These are phyloP conservation scores for Petunia secreta DNA, from an alignment of 257 asterid genomes.

Conservation along the genomic window DNA sequence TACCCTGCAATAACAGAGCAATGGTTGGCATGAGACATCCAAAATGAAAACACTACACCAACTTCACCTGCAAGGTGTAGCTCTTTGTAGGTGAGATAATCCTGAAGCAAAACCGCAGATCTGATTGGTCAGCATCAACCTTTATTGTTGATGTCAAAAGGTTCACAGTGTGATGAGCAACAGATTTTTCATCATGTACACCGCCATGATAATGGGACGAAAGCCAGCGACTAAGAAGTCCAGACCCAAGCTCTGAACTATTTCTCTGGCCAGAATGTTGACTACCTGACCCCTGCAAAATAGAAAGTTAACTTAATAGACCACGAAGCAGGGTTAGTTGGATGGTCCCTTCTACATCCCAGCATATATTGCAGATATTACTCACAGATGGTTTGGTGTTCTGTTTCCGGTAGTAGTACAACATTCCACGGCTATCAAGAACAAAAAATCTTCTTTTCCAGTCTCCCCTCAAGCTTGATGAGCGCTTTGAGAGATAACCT, in stretches of 20 bases:
- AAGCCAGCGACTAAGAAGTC: slow-evolving; percentile 95
- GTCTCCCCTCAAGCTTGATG: slow-evolving; percentile 95
- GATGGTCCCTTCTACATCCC: background rate
- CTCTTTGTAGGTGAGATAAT: slow-evolving; percentile 98
- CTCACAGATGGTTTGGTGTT: slow-evolving; percentile 97
- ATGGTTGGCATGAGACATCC: slow-evolving; percentile 21
- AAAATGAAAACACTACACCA: slow-evolving; percentile 36
- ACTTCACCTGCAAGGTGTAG: slow-evolving; percentile 87
- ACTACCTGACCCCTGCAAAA: slow-evolving; percentile 74
- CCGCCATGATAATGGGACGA: slow-evolving; percentile 98
- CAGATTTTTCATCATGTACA: slow-evolving; percentile 97
- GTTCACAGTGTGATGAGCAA: slow-evolving; percentile 98
- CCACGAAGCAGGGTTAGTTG: slow-evolving; percentile 19
- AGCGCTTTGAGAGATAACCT: slow-evolving; percentile 97
- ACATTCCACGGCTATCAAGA: slow-evolving; percentile 99
- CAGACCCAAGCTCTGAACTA: slow-evolving; percentile 98
- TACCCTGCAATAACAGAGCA: slow-evolving; percentile 17
- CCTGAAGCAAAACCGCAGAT: slow-evolving; percentile 96
- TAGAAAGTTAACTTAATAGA: slow-evolving; percentile 16
- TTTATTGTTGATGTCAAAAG: slow-evolving; percentile 96
- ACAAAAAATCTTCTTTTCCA: slow-evolving; percentile 99
- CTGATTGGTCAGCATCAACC: slow-evolving; percentile 99
- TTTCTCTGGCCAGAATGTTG: slow-evolving; percentile 92
- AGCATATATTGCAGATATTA: slow-evolving; percentile 34
- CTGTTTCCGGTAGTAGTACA: slow-evolving; percentile 96